phyloP scores from a whole-genome alignment of 1,139 yeast species.

The Zhuliangozyma blackwelliae region DNA sequence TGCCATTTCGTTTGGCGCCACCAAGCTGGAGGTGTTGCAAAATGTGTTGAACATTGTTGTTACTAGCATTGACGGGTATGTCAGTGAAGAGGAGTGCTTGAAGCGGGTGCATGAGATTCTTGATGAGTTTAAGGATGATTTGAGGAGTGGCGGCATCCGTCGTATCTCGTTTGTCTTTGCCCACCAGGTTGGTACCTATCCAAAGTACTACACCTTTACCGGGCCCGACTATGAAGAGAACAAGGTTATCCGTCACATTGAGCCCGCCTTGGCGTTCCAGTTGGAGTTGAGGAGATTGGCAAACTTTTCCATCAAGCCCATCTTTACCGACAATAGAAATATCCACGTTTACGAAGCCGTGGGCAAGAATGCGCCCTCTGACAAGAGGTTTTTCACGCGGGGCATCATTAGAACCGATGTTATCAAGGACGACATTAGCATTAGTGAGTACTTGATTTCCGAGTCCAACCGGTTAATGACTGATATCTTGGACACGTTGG shows the following conservation, averaged over 20 bases:
- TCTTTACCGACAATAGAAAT: conserved; percentile 94
- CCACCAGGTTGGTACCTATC: conserved; percentile 78
- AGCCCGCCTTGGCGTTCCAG: conserved; percentile 97
- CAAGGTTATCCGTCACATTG: conserved; percentile 92
- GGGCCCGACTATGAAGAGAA: conserved; percentile 82
- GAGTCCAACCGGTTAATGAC: conserved; percentile 96
- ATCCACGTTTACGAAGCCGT: conserved; percentile 96
- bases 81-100: conserved; percentile 66
- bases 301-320: conserved; percentile 90
- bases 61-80: conserved; percentile 69
- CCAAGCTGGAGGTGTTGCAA: conserved; percentile 39
- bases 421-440: conserved; percentile 85
- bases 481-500: conserved; percentile 91
- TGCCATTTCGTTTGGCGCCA: conserved; percentile 35
- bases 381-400: conserved; percentile 92
- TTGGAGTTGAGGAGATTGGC: conserved; percentile 91
- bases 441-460: conserved; percentile 89
- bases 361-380: conserved; percentile 90
- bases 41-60: conserved; percentile 83
- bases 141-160: conserved; percentile 70
- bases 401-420: conserved; percentile 97
- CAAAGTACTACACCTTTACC: conserved; percentile 92
- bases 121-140: conserved; percentile 65
- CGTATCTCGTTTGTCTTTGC: conserved; percentile 91
- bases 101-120: conserved; percentile 60